These are phyloP conservation scores for Platanthera guangdongensis DNA, from an alignment of 106 monocot species.

Conservation along the genomic window DNA sequence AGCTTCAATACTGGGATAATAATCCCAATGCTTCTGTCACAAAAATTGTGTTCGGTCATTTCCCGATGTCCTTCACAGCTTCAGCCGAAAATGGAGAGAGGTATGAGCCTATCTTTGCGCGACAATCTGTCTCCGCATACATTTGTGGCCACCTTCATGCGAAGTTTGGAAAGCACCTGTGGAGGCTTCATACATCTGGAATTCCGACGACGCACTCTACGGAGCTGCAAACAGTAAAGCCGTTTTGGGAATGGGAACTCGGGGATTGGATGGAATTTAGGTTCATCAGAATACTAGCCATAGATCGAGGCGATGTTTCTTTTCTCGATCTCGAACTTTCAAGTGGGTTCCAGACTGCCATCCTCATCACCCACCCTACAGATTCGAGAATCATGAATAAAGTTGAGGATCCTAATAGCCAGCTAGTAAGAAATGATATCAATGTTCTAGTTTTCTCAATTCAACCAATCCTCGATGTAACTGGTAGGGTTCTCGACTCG, in stretches of 20 bases:
- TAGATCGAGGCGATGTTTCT: constrained; percentile 67
- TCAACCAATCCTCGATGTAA: constrained; percentile 46
- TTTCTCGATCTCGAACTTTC: constrained; percentile 50
- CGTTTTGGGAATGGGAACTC: constrained; percentile 96
- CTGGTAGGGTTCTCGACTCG: constrained; percentile 66
- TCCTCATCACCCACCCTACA: constrained; percentile 66
- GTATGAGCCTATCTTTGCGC: constrained; percentile 57
- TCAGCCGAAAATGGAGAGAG: constrained; percentile 46
- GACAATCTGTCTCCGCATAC: constrained; percentile 57
- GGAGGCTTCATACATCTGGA: constrained; percentile 43
- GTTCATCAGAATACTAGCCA: constrained; percentile 60
- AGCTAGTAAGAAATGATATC: constrained; percentile 51
- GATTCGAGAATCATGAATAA: constrained; percentile 68
- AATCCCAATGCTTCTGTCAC: constrained; percentile 12
- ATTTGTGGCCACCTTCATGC: constrained; percentile 90
- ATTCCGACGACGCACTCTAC: not conserved
- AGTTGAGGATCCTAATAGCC: constrained; percentile 6
- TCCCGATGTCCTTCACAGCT: constrained; percentile 74
- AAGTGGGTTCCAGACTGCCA: constrained; percentile 28
- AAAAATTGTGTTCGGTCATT: constrained; percentile 82
- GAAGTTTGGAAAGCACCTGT: constrained; percentile 46
- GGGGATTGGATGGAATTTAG: constrained; percentile 88
- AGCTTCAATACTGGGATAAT: constrained; percentile 44
- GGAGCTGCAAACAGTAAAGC: constrained; percentile 3
- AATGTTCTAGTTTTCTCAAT: constrained; percentile 68